Evolutionary conservation across 306 rosid species (phyloP).

Genomic region (Trifolium fragiferum): DNA sequence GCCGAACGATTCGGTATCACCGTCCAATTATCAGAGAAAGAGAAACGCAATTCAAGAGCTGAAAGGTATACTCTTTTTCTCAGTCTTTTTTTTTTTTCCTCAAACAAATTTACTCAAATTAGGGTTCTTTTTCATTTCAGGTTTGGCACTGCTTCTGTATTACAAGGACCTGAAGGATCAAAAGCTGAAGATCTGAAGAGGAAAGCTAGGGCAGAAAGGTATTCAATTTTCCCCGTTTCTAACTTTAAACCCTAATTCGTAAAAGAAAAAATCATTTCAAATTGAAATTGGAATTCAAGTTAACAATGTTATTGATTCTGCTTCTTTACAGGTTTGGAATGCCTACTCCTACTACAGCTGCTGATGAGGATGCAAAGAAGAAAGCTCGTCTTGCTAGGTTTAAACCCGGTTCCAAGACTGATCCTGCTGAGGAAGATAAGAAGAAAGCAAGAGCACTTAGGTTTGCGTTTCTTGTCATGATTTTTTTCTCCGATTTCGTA

Average conservation of each 20-base stretch:
- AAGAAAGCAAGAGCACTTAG: slow-evolving; percentile 84
- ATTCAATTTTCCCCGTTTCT: slow-evolving; percentile 20
- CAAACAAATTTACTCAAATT: background rate
- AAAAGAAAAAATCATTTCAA: too few species aligned
- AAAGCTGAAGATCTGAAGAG: slow-evolving; percentile 77
- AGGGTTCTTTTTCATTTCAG: slow-evolving; percentile 46
- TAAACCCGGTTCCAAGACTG: slow-evolving; percentile 60
- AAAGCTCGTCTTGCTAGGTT: slow-evolving; percentile 88
- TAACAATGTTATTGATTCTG: slow-evolving; percentile 4
- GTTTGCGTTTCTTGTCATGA: slow-evolving; percentile 53
- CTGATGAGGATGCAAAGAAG: slow-evolving; percentile 73
- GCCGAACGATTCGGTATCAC: slow-evolving; percentile 95
- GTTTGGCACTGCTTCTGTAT: slow-evolving; percentile 59
- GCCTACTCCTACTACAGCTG: slow-evolving; percentile 52
- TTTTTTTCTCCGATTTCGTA: background rate
- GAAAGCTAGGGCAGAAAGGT: slow-evolving; percentile 94
- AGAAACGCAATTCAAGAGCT: slow-evolving; percentile 89
- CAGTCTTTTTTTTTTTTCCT: background rate
- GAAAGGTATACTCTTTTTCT: slow-evolving; percentile 61
- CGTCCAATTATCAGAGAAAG: slow-evolving; percentile 71
- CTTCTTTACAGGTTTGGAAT: slow-evolving; percentile 69
- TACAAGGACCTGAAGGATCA: slow-evolving; percentile 54
- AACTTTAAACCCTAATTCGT: slow-evolving; percentile 5
- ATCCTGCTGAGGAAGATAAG: slow-evolving; percentile 79
- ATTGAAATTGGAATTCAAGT: background rate